Conservation (phyloP, 306 rosid genomes). For the Abrus pulchellus region DNA sequence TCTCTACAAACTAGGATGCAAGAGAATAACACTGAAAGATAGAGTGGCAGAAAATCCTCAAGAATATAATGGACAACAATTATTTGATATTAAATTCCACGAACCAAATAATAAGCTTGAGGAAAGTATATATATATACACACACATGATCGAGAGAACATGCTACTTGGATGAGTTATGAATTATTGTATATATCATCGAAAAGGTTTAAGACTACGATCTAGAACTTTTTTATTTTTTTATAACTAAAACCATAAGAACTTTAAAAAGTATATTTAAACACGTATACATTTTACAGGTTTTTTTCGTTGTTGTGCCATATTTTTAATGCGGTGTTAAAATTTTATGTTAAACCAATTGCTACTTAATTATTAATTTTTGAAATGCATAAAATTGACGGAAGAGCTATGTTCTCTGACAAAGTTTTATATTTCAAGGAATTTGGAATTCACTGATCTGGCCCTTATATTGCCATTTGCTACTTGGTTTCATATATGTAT, state of each 20-base stretch:
- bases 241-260: not conserved
- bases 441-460: not conserved
- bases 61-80: slow-evolving; percentile 57
- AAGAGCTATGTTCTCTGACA: not conserved
- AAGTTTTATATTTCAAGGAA: slow-evolving; percentile 2
- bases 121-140: slow-evolving; percentile 51
- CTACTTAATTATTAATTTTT: not conserved
- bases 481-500: not conserved
- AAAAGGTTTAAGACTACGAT: slow-evolving; percentile 18
- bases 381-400: not conserved
- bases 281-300: not conserved
- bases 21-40: slow-evolving; percentile 58
- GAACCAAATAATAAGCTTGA: slow-evolving; percentile 52
- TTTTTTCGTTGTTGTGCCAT: not conserved
- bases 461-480: not conserved
- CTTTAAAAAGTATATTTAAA: not conserved
- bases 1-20: slow-evolving; percentile 63
- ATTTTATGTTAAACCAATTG: not conserved
- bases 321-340: too few relatives aligned
- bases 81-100: slow-evolving; percentile 56
- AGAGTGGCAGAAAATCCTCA: slow-evolving; percentile 56
- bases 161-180: slow-evolving; percentile 1
- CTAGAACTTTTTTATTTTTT: too few relatives aligned
- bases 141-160: slow-evolving; percentile 26
- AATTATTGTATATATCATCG: slow-evolving; percentile 40